A percentile compares a stretch with the other conserved stretches of the same genome.
Conservation (phyloP, 1,139 yeast species). For the Magnusiomyces suaveolens region DNA sequence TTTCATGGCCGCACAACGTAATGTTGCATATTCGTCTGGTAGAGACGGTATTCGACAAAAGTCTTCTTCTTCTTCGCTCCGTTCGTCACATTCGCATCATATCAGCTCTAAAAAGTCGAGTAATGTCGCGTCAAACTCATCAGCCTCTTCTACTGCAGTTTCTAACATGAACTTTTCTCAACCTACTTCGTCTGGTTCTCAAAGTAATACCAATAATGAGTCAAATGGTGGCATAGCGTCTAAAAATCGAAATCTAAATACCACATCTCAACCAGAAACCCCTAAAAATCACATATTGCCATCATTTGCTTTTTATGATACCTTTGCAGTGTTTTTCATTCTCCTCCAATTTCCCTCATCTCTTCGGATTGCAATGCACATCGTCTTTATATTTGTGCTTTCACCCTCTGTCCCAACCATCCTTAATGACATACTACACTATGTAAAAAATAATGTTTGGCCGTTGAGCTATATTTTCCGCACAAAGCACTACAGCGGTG, state of each 20-base stretch:
- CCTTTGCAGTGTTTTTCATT: conserved; percentile 27
- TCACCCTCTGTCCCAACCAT: conserved; percentile 12
- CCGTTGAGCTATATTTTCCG: conserved; percentile 1
- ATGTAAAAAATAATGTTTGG: conserved; percentile 1
- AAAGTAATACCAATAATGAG: neutral
- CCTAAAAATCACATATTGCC: conserved; percentile 18
- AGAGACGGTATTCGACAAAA: neutral
- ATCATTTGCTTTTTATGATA: conserved; percentile 28
- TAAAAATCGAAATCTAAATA: neutral
- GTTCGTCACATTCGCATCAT: neutral
- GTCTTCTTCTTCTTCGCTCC: neutral
- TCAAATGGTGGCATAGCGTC: conserved; percentile 8
- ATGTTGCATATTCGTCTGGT: neutral
- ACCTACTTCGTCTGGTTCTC: neutral
- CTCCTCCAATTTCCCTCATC: conserved; percentile 26
- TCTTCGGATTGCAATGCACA: conserved; percentile 25
- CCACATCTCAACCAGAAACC: neutral
- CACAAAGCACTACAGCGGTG: neutral
- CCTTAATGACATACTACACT: neutral
- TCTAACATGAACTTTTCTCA: neutral
- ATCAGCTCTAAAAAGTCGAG: neutral
- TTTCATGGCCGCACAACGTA: conserved; percentile 6
- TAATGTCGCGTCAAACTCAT: neutral
- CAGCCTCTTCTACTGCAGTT: neutral
- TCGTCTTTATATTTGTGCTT: conserved; percentile 22